Conservation (phyloP, 257 asterid species). For the Solanum pimpinellifolium region DNA sequence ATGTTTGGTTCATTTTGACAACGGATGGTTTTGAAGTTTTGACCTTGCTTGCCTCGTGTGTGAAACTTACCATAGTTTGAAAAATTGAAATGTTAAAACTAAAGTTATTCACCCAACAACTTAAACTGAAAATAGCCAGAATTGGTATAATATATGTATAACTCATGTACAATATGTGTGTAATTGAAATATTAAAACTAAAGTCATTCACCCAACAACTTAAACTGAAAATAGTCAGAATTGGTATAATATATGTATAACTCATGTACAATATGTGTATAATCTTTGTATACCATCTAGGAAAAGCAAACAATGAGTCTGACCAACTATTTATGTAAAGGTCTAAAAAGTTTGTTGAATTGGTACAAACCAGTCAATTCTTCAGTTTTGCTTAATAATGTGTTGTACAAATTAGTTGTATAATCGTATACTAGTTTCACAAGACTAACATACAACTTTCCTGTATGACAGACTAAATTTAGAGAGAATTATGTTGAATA, state of each 20-base stretch:
- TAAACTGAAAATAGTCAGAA: neutral
- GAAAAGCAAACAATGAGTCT: neutral
- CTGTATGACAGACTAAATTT: neutral
- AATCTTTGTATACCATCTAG: neutral
- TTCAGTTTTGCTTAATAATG: neutral
- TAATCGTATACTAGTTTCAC: neutral
- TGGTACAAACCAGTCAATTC: neutral
- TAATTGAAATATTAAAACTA: neutral
- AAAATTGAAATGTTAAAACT: neutral
- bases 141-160: neutral
- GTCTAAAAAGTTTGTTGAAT: neutral
- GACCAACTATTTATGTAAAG: neutral
- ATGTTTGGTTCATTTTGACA: neutral
- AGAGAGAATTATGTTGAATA: neutral
- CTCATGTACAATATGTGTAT: neutral
- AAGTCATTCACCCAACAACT: neutral
- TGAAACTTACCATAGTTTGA: neutral
- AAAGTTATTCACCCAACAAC: neutral
- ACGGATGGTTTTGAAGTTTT: neutral
- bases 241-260: neutral
- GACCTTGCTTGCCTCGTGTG: accelerated
- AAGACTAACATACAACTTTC: neutral
- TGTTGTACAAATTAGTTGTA: neutral
- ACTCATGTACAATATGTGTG: neutral
- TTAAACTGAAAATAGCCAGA: neutral